Percentiles rank a stretch among this genome's conserved stretches.
phyloP scores from a whole-genome alignment of 2,329 filamentous ascomycete species.

The Pyricularia sp. region DNA sequence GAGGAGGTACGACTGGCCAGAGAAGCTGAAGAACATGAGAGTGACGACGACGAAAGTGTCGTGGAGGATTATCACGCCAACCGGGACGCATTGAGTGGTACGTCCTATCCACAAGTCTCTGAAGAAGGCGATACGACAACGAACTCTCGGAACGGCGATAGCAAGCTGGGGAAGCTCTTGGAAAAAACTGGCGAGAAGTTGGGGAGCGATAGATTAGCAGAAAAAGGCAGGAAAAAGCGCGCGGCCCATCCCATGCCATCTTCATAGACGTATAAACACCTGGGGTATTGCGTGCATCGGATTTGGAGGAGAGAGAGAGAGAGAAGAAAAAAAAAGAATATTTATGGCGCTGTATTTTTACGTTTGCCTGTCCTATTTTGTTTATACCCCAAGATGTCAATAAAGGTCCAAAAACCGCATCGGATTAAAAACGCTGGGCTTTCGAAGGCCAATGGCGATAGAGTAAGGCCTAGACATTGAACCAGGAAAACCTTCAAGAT shows the following conservation, averaged over 20 bases:
- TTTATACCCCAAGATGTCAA: neutral
- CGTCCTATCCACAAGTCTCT: neutral
- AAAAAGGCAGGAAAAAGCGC: conserved; percentile 4
- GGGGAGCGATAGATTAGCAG: neutral
- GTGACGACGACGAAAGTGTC: neutral
- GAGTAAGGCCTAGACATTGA: neutral
- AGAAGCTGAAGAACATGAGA: neutral
- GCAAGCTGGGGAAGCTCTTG: conserved; percentile 5
- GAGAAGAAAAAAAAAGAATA: neutral
- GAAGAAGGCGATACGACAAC: neutral
- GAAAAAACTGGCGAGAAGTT: conserved; percentile 5
- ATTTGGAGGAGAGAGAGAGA: neutral
- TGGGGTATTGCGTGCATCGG: neutral
- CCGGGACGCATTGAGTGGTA: neutral
- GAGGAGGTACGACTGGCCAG: neutral
- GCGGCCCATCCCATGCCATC: neutral
- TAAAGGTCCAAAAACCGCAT: neutral
- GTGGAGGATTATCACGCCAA: neutral
- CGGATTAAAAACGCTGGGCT: neutral
- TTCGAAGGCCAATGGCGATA: neutral
- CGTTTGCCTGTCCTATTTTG: neutral
- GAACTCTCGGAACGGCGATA: conserved; percentile 1
- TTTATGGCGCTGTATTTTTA: neutral
- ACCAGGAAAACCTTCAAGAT: neutral
- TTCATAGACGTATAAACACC: neutral